phyloP scores from a whole-genome alignment of 371 early-diverging fungal species.

The Zychaea mexicana region DNA sequence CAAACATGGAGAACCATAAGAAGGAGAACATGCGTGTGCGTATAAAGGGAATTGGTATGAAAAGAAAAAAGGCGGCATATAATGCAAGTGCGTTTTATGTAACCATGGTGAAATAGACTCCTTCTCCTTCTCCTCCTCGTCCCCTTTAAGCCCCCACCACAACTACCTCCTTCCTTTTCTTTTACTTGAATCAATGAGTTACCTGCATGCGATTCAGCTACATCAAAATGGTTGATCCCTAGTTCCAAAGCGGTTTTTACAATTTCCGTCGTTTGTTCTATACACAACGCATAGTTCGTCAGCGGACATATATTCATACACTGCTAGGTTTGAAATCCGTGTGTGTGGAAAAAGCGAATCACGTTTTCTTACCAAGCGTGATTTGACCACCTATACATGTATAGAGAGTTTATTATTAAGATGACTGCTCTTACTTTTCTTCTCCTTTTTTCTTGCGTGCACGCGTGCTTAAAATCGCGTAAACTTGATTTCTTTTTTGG shows the following conservation, averaged over 20 bases:
- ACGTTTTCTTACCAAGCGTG: constrained; percentile 49
- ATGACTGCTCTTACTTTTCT: not conserved
- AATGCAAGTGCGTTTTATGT: no score
- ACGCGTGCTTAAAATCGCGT: not conserved
- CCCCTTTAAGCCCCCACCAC: no score
- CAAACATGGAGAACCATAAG: no score
- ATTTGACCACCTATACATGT: constrained; percentile 55
- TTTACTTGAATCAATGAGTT: no score
- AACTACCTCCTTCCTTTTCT: no score
- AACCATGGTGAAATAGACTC: no score
- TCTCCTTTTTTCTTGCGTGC: not conserved
- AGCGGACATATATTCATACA: no score
- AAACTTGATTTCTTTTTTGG: not conserved
- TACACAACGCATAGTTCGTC: not conserved
- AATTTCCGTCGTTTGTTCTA: constrained; percentile 65
- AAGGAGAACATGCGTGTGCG: no score
- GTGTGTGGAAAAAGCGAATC: not conserved
- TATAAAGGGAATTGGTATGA: no score
- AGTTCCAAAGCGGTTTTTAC: constrained; percentile 73
- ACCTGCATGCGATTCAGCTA: constrained; percentile 73
- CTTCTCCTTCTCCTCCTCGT: no score
- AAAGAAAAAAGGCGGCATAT: no score
- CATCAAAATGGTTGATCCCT: constrained; percentile 88
- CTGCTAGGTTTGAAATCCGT: no score
- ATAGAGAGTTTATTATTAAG: not conserved